Evolutionary conservation across 129 eudicot species (phyloP).

Genomic region (Artemisia tridentata): DNA sequence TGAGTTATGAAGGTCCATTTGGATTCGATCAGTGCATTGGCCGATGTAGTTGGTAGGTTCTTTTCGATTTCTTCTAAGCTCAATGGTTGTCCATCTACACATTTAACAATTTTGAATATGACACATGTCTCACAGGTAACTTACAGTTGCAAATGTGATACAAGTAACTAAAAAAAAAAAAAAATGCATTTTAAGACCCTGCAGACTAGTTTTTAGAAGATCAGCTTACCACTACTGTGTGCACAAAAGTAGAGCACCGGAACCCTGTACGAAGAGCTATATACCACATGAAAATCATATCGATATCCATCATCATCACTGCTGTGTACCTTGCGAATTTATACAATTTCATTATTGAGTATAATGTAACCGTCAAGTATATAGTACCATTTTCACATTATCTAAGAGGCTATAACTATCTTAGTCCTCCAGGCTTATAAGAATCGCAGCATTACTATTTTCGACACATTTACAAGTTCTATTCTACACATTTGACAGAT

Average conservation of each 20-base stretch:
- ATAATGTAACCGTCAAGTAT: background rate
- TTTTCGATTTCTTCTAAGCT: slow-evolving; percentile 60
- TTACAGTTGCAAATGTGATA: background rate
- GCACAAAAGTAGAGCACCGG: slow-evolving; percentile 87
- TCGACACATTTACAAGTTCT: background rate
- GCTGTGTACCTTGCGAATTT: slow-evolving; percentile 46
- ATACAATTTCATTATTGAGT: background rate
- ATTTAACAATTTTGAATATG: slow-evolving; percentile 13
- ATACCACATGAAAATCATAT: slow-evolving; percentile 76
- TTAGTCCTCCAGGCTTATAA: background rate
- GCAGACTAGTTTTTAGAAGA: background rate
- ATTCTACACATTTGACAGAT: background rate
- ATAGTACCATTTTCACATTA: background rate
- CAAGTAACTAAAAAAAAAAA: background rate
- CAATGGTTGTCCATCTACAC: slow-evolving; percentile 72
- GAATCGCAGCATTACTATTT: background rate
- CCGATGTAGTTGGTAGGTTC: slow-evolving; percentile 59
- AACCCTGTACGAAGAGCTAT: slow-evolving; percentile 71
- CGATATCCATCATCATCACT: slow-evolving; percentile 32
- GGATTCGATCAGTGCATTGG: slow-evolving; percentile 46
- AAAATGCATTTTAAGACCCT: background rate
- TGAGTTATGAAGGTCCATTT: slow-evolving; percentile 95
- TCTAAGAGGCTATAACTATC: background rate
- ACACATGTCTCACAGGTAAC: background rate
- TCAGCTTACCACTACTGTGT: slow-evolving; percentile 50